These are phyloP conservation scores for Aspergillus indologenus DNA, from an alignment of 495 filamentous ascomycete species.

Conservation along the genomic window DNA sequence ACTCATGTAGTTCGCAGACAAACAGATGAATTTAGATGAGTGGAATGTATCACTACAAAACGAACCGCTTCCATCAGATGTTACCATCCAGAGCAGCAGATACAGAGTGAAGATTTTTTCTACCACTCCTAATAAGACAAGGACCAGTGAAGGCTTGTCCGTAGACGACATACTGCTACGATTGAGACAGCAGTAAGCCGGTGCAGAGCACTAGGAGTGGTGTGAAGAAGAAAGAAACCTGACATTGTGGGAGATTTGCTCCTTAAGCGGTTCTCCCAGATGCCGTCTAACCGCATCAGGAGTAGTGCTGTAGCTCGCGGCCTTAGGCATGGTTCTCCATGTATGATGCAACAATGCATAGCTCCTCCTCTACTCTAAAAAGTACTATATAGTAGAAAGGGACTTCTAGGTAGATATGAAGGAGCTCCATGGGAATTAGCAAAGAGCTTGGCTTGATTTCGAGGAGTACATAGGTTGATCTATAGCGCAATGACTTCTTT, in stretches of 20 bases:
- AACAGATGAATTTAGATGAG: conserved; percentile 20
- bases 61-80: conserved; percentile 81
- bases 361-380: neutral
- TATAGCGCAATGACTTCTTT: no score
- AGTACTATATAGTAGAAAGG: neutral
- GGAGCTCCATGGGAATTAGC: neutral
- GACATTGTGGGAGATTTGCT: conserved; percentile 8
- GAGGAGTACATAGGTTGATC: no score
- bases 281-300: conserved; percentile 14
- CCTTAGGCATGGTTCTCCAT: neutral
- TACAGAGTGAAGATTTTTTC: conserved; percentile 78
- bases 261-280: conserved; percentile 14
- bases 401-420: neutral
- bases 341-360: neutral
- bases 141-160: conserved; percentile 71
- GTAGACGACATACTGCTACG: conserved; percentile 43
- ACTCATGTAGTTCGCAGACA: conserved; percentile 5
- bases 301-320: conserved; percentile 7
- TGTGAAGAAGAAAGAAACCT: conserved; percentile 33
- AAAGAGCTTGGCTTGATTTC: no score
- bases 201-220: conserved; percentile 47
- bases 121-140: conserved; percentile 60
- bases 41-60: conserved; percentile 55
- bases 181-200: conserved; percentile 52
- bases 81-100: conserved; percentile 85